Conservation (phyloP, 257 asterid species). For the Solanum clarkiae region DNA sequence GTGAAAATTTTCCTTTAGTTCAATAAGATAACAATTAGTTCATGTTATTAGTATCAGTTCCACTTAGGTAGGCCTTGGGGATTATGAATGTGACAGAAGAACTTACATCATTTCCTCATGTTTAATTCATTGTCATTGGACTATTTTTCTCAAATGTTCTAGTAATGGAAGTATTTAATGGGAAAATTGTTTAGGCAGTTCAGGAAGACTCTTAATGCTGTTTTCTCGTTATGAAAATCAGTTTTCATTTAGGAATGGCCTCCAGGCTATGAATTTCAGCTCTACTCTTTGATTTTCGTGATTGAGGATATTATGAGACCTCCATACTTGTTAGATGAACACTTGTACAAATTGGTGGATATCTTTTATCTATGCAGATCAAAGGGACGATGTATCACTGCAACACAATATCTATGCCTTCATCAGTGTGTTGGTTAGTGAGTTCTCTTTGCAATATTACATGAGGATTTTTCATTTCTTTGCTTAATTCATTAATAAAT, state of each 20-base stretch:
- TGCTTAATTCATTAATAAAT: not conserved
- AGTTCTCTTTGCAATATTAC: not conserved
- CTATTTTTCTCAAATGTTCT: not conserved
- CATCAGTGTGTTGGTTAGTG: constrained; percentile 78
- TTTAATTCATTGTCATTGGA: not conserved
- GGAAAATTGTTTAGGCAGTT: not conserved
- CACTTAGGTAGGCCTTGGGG: not conserved
- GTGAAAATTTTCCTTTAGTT: not conserved
- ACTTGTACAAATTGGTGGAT: not conserved
- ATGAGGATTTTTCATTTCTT: not conserved
- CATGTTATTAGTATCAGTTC: not conserved
- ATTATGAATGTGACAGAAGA: not conserved
- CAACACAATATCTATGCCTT: constrained; percentile 44
- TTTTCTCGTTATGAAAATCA: not conserved
- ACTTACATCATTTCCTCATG: not conserved
- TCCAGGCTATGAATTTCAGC: not conserved
- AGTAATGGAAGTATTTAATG: not conserved
- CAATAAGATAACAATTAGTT: not conserved
- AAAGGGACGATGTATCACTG: constrained; percentile 11
- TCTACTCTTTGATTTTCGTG: not conserved
- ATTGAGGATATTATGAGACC: not conserved
- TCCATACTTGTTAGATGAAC: not conserved
- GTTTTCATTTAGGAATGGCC: not conserved
- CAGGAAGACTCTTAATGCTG: not conserved
- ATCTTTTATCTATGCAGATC: constrained; percentile 34